Base-by-base conservation (phyloP, 1,139 yeast genomes). In the Pneumocystis wakefieldiae region DNA sequence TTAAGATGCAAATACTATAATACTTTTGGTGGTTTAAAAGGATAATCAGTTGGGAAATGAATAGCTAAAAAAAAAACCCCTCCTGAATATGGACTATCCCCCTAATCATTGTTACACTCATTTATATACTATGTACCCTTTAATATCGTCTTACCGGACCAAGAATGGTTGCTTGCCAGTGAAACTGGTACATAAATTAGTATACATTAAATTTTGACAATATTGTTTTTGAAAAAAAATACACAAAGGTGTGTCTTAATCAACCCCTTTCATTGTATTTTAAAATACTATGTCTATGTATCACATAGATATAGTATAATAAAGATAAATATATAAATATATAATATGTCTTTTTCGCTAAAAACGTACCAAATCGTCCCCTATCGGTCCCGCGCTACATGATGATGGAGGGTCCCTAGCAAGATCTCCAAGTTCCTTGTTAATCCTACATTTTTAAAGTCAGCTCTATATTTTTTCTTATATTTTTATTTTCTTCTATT, bases 351-450 rank as follows among this genome's bases (percentile, higher is more conserved):
- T 3, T 17, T 19, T 57, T 12, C 12, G 12, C 35, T 5, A 14
- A 61, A 57, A 28, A 60, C 65, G n/a, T 59, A 66, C 67, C 74
- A 89, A 80, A 74, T 89, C 96, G 72, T 92, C 97, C 64, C 97
- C 97, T 62, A 89, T 95, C 71, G 99, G 99, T 62, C 98, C 99
- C 12, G 98, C 98, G 57, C 97, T 90, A 78, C 98, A 94, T 62
- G 97, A 90, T 66, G 97, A 88, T 73, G 98, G 98, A 69, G 98
- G 99, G 76, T 92, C 99, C 82, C 96, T 88, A 76, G 96, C 96
- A 74, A 91, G 82, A 77, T 91, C 97, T 71, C 87, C 86, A 73
- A 91, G 83, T 79, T 91, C 97, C 79, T 91, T 91, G 79, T 88
- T 88, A 74, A 91, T 90, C 83, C 97, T 48, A 12, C 14, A 12